Evolutionary conservation across 208 protist genomes (phyloP).

Genomic region (Endotrypanum monterogeii): DNA sequence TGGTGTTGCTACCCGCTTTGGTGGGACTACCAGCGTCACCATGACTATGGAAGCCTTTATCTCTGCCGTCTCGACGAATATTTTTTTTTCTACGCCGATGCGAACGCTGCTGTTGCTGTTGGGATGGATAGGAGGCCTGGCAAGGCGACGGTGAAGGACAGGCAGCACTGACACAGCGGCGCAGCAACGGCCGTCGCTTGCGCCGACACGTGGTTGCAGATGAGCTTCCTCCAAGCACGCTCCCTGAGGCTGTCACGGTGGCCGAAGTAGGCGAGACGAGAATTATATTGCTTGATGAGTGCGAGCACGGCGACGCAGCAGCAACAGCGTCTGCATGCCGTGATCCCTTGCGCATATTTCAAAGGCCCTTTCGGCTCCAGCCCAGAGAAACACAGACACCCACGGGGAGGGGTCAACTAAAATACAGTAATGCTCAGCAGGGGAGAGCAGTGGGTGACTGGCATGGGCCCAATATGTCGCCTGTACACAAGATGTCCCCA

Average conservation of each 20-base stretch:
- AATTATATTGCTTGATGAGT: slow-evolving; percentile 17
- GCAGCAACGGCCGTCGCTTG: background rate
- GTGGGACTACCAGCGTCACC: background rate
- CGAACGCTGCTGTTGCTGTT: background rate
- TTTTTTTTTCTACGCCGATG: background rate
- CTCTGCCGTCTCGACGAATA: background rate
- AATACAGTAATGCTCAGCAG: background rate
- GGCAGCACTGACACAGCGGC: background rate
- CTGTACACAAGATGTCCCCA: background rate
- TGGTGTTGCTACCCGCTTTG: background rate
- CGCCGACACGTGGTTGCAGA: background rate
- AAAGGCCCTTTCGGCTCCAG: background rate
- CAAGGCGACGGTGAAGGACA: slow-evolving; percentile 1
- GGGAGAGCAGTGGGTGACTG: no score
- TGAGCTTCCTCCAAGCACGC: slow-evolving; percentile 1
- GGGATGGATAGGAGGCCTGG: background rate
- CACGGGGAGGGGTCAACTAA: background rate
- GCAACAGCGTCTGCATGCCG: slow-evolving; percentile 1
- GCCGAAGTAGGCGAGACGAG: slow-evolving; percentile 15
- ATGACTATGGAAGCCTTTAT: background rate
- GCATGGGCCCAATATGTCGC: background rate
- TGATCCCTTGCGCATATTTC: background rate
- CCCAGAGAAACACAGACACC: background rate
- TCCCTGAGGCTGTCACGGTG: background rate
- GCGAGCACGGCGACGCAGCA: background rate